Percentiles rank a stretch among this genome's conserved stretches.
Conservation (phyloP, 176 grass and related monocot species). For the Triticum urartu region DNA sequence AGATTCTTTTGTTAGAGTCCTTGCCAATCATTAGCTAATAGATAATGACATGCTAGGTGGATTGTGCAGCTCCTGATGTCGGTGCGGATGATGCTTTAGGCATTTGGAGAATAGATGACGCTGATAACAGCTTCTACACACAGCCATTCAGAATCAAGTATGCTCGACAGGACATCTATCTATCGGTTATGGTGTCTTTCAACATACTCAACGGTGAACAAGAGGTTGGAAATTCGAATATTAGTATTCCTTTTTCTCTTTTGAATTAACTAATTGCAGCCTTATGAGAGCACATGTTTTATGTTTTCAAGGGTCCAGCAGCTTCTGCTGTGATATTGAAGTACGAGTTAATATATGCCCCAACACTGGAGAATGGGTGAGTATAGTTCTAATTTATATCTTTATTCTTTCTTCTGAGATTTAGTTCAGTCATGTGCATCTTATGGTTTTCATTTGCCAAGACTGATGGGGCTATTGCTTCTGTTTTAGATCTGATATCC, state of each 20-base stretch:
- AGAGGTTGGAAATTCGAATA: conserved; percentile 57
- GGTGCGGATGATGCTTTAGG: conserved; percentile 68
- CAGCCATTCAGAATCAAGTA: conserved; percentile 96
- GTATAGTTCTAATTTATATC: conserved; percentile 7
- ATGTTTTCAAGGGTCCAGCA: conserved; percentile 65
- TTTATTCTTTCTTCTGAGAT: conserved; percentile 13
- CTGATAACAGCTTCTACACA: conserved; percentile 92
- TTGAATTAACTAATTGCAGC: conserved; percentile 17
- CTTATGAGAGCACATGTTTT: conserved; percentile 34
- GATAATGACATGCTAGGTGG: conserved; percentile 87
- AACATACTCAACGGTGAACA: conserved; percentile 67
- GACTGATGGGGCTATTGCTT: conserved; percentile 21
- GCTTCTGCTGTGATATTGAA: conserved; percentile 78
- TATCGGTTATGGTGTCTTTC: conserved; percentile 98
- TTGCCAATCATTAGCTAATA: conserved; percentile 66
- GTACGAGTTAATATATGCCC: conserved; percentile 92
- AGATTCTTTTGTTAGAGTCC: conserved; percentile 3
- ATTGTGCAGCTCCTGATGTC: conserved; percentile 88
- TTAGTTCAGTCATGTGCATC: not conserved
- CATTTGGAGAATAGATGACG: conserved; percentile 95
- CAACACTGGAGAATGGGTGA: conserved; percentile 79
- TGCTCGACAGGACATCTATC: conserved; percentile 90
- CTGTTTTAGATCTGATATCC: conserved; percentile 66
- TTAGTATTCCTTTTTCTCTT: conserved; percentile 11
- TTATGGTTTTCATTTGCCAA: conserved; percentile 11